phyloP scores from a whole-genome alignment of 805 yeast species.

The Lachancea quebecensis region DNA sequence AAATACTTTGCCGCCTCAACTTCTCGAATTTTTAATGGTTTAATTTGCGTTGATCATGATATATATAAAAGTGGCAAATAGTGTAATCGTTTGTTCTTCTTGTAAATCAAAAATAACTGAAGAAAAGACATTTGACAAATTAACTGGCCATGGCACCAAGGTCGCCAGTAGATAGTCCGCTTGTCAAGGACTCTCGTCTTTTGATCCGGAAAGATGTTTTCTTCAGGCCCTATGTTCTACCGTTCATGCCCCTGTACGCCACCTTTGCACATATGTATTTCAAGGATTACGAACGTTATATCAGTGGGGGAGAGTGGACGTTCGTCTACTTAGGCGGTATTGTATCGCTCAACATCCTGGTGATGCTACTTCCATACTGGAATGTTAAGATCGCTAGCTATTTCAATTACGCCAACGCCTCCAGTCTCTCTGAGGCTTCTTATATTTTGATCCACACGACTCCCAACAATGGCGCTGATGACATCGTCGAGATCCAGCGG shows the following conservation, averaged over 20 bases:
- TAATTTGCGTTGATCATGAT: neutral
- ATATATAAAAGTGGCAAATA: neutral
- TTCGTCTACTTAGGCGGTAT: conserved; percentile 76
- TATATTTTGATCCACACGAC: conserved; percentile 73
- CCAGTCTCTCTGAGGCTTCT: conserved; percentile 53
- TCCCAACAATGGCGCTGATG: conserved; percentile 80
- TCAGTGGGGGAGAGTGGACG: conserved; percentile 93
- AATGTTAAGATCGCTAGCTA: conserved; percentile 59
- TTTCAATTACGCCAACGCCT: conserved; percentile 59
- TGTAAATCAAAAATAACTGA: neutral
- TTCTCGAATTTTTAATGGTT: too few species aligned
- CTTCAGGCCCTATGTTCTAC: conserved; percentile 73
- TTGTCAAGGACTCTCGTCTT: conserved; percentile 65
- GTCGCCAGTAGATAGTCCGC: conserved; percentile 58
- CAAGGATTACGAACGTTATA: conserved; percentile 68
- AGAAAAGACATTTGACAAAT: neutral
- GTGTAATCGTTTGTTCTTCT: too few species aligned
- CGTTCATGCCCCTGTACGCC: conserved; percentile 76
- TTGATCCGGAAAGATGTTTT: conserved; percentile 58
- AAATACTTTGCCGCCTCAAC: too few species aligned
- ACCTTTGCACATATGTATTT: conserved; percentile 57
- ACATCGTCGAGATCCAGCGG: conserved; percentile 59
- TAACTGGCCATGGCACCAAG: conserved; percentile 14
- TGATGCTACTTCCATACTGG: conserved; percentile 94
- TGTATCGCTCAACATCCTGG: conserved; percentile 62